These are phyloP conservation scores for Eutrema yunnanense DNA, from an alignment of 345 rosid species.

Conservation along the genomic window DNA sequence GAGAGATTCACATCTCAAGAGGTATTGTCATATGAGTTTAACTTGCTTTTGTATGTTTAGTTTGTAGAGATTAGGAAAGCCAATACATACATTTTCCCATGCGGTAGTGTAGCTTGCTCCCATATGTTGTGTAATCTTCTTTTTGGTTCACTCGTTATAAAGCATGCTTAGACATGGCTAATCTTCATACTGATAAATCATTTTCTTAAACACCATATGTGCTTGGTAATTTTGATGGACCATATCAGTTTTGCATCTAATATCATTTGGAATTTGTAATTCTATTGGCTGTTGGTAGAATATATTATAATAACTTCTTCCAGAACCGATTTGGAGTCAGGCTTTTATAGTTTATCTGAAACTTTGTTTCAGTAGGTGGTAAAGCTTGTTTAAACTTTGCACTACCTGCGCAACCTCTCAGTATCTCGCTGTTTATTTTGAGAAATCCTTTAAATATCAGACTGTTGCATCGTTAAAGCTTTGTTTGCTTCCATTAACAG, in stretches of 20 bases:
- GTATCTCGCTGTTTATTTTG: background rate
- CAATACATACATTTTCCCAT: background rate
- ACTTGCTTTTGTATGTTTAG: background rate
- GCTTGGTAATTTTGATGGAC: background rate
- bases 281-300: background rate
- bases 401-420: background rate
- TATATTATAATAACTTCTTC: background rate
- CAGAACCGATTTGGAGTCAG: background rate
- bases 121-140: constrained; percentile 6
- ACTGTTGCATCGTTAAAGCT: background rate
- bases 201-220: background rate
- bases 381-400: constrained; percentile 2
- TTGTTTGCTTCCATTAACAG: background rate
- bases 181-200: background rate
- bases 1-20: constrained; percentile 78
- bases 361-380: background rate
- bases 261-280: background rate
- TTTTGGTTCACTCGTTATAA: background rate
- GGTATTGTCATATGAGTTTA: constrained; percentile 37
- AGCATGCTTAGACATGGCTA: background rate
- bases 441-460: background rate
- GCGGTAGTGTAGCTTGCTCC: background rate
- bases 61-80: background rate
- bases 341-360: background rate
- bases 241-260: background rate